phyloP scores from a whole-genome alignment of 441 rosid species.

The Erodium chrysanthum region DNA sequence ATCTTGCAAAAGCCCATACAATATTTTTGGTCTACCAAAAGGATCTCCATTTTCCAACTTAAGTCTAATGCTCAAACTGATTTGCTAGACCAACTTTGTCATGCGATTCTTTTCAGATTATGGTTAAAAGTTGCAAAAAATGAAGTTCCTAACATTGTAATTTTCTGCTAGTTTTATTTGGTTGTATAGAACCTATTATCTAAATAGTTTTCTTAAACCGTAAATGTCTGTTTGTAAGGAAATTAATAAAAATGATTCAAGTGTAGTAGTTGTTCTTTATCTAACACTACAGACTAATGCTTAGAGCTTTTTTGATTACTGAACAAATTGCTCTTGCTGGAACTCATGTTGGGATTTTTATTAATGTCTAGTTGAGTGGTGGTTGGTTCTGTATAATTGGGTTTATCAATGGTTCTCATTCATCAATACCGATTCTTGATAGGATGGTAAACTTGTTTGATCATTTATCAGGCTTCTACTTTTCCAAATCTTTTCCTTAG shows the following conservation, averaged over 20 bases:
- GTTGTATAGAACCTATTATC: not conserved
- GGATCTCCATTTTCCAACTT: not conserved
- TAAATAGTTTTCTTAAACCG: not conserved
- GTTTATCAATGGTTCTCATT: not conserved
- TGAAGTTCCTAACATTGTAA: not conserved
- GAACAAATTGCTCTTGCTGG: not conserved
- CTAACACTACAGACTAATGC: not conserved
- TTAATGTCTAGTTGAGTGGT: not conserved
- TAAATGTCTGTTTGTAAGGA: not conserved
- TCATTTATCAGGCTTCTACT: not conserved
- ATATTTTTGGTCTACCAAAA: not conserved
- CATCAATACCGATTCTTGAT: not conserved
- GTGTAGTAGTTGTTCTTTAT: not conserved
- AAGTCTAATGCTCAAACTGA: not conserved
- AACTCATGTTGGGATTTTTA: conserved; percentile 1
- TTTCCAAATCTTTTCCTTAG: not conserved
- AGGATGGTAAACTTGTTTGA: not conserved
- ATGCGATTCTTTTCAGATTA: not conserved
- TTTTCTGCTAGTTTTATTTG: not conserved
- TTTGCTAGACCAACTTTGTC: not conserved
- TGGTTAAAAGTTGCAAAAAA: not conserved
- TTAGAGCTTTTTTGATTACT: not conserved
- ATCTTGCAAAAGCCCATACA: not conserved
- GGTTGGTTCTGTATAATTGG: not conserved
- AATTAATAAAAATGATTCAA: not conserved